A percentile compares a stretch with the other conserved stretches of the same genome.
phyloP scores from a whole-genome alignment of 2,329 filamentous ascomycete species.

The Botryosphaeria dothidea region DNA sequence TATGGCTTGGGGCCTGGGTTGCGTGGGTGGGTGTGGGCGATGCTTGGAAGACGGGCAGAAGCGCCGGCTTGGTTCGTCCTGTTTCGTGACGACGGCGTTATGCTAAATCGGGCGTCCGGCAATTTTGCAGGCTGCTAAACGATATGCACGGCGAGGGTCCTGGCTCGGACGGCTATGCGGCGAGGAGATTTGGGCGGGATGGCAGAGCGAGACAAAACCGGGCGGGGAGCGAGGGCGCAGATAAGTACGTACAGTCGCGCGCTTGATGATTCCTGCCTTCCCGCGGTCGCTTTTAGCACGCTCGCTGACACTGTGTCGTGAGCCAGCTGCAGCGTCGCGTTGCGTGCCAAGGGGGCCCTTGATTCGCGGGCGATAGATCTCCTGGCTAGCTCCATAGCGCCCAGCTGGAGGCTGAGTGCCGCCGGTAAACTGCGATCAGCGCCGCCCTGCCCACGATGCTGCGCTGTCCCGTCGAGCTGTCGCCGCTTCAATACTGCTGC shows the following conservation, averaged over 20 bases:
- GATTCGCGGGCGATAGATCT: conserved; percentile 14
- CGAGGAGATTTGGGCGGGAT: not conserved
- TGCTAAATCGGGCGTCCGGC: conserved; percentile 14
- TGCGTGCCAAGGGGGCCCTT: not conserved
- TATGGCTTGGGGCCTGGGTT: not conserved
- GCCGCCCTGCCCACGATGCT: not conserved
- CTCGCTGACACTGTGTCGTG: not conserved
- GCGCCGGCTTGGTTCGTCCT: conserved; percentile 7
- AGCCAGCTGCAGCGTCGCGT: not conserved
- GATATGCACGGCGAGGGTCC: conserved; percentile 1
- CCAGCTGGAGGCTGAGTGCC: conserved; percentile 8
- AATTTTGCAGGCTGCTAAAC: conserved; percentile 16
- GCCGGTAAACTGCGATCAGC: conserved; percentile 11
- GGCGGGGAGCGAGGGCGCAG: not conserved
- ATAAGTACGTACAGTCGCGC: conserved; percentile 6
- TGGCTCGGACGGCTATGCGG: not conserved
- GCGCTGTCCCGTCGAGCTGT: not conserved
- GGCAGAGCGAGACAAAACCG: not conserved
- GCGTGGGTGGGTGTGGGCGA: not conserved
- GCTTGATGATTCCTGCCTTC: not conserved
- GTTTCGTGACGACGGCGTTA: conserved; percentile 17
- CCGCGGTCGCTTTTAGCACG: not conserved
- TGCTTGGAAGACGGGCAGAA: conserved; percentile 2
- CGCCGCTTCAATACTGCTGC: not conserved
- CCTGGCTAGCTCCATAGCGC: conserved; percentile 2